Base-by-base conservation (phyloP, 2,329 filamentous ascomycete species). In the Helotiales sp. region DNA sequence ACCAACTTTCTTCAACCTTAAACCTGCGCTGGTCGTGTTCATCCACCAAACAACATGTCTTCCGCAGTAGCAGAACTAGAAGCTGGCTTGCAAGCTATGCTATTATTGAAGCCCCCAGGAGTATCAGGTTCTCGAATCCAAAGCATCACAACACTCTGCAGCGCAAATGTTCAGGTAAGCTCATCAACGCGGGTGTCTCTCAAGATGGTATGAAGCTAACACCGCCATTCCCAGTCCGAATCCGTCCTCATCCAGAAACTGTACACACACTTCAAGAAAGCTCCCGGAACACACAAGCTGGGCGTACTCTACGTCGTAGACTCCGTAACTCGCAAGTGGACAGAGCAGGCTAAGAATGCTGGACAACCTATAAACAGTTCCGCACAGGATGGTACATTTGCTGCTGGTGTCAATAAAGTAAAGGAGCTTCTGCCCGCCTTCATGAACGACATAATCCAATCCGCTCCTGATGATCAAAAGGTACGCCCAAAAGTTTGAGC, bases 241-340 rank as follows among this genome's bases (percentile, higher is more conserved):
- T 95, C 91, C 54, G 87, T 93, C 69, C 86, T 99, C 71, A 91
- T 98, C 69, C 92, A 96, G 75, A 97, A 96, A 75, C 89, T 99
- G 71, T 96, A 90, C 78, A 96, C 93, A 66, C 93, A 97, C 72
- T 96, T 98, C 83, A 96, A 96, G 77, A 96, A 95, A 77, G 88
- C 93, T 67, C 91, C 91, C 60, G 86, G 86, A 73, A 96, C 92
- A 74, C 93, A 99, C 84, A 99, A 99, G 79, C 84, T 99, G 76
- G 95, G 95, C 78, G 93, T 97, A 72, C 88, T 99, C 79, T 99
- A 99, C 87, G 93, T 98, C 79, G 91, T 99, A 93, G 95, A 99
- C 83, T 96, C 93, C 81, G 93, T 99, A 84, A 93, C 93, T 75
- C 91, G 95, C 77, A 93, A 96, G 80, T 99, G 95, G 93, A 87